Percentiles rank a stretch among this genome's conserved stretches.
phyloP scores from a whole-genome alignment of 2,329 filamentous ascomycete species.

The Hymenoscyphus fraxineus region DNA sequence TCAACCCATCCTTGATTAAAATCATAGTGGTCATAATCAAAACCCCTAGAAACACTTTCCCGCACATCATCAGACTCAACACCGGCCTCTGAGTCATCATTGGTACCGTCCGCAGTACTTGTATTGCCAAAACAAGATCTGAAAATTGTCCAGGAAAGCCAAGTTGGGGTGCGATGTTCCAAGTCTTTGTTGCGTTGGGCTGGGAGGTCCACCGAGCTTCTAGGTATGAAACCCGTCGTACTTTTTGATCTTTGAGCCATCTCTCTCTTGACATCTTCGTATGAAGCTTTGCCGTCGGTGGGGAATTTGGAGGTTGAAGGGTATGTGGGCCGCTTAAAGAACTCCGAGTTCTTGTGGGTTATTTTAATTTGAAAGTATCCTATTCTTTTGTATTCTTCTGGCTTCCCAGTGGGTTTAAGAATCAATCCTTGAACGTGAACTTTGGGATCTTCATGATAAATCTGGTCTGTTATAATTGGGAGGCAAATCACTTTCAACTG shows the following conservation, averaged over 20 bases:
- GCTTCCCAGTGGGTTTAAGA: not conserved
- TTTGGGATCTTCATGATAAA: too few relatives aligned
- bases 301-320: not conserved
- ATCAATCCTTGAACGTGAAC: not conserved
- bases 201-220: not conserved
- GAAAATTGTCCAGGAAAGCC: too few relatives aligned
- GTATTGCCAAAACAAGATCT: too few relatives aligned
- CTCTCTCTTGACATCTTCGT: too few relatives aligned
- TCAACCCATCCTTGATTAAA: not conserved
- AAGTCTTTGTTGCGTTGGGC: too few relatives aligned
- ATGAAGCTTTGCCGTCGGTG: not conserved
- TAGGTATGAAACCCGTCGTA: too few relatives aligned
- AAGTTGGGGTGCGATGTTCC: too few relatives aligned
- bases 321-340: not conserved
- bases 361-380: not conserved
- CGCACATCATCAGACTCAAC: not conserved
- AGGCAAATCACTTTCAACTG: not conserved
- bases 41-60: too few relatives aligned
- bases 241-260: too few relatives aligned
- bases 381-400: not conserved
- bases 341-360: not conserved
- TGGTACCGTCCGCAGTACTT: not conserved
- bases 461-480: not conserved
- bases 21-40: not conserved
- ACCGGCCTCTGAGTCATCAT: not conserved